Evolutionary conservation across 352 stramenopile genomes (phyloP).

Genomic region (Globisporangium abappressorium): DNA sequence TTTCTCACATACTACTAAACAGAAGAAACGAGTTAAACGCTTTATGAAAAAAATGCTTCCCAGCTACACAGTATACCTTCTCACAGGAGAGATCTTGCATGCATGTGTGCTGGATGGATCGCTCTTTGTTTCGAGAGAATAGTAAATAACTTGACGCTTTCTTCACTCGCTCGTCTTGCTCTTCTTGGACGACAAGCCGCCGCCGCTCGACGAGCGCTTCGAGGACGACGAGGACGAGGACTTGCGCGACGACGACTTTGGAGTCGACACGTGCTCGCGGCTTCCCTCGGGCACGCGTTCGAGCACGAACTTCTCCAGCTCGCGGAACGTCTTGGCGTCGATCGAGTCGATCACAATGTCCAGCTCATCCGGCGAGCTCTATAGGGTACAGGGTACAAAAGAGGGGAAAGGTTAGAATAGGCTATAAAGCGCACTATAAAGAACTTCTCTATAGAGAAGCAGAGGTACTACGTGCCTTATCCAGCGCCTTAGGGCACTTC

Average conservation of each 20-base stretch:
- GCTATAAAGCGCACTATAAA: not conserved
- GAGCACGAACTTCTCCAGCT: slow-evolving; percentile 76
- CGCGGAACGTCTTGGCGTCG: slow-evolving; percentile 86
- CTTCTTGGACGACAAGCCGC: slow-evolving; percentile 49
- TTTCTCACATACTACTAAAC: not conserved
- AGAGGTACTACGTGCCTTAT: slow-evolving; percentile 44
- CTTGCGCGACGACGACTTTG: slow-evolving; percentile 57
- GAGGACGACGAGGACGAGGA: slow-evolving; percentile 22
- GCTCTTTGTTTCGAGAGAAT: not conserved
- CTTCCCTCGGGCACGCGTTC: slow-evolving; percentile 71
- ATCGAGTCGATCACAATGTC: slow-evolving; percentile 89
- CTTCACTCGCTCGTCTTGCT: slow-evolving; percentile 51
- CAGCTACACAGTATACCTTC: not conserved
- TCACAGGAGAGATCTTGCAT: not conserved
- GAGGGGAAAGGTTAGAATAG: not conserved
- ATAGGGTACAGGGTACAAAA: not conserved
- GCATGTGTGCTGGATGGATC: not conserved
- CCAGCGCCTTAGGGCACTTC: slow-evolving; percentile 79
- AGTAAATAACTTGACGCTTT: slow-evolving; percentile 15
- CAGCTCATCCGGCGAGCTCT: slow-evolving; percentile 83
- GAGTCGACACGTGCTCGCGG: slow-evolving; percentile 55
- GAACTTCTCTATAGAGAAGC: not conserved
- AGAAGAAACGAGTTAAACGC: not conserved
- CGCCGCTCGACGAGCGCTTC: slow-evolving; percentile 30
- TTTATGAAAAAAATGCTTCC: not conserved